These are phyloP conservation scores for Westerdykella ornata DNA, from an alignment of 2,329 filamentous ascomycete species.

Conservation along the genomic window DNA sequence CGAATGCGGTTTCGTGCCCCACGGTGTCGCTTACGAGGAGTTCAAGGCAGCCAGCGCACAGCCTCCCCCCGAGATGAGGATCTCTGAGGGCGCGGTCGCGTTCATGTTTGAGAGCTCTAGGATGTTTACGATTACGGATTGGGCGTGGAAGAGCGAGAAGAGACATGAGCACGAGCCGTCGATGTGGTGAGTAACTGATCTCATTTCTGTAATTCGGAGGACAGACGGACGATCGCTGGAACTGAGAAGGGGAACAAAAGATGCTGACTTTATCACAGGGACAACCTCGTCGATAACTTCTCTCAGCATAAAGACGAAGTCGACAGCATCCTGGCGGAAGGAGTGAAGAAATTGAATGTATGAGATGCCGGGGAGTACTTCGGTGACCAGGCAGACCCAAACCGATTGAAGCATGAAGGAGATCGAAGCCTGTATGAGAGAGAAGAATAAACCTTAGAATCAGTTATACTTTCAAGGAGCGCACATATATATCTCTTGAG, in stretches of 20 bases:
- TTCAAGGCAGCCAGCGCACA: constrained; percentile 51
- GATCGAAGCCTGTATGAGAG: too few relatives aligned
- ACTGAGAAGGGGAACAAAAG: not conserved
- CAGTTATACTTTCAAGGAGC: too few relatives aligned
- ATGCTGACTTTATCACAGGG: constrained; percentile 17
- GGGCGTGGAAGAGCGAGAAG: constrained; percentile 35
- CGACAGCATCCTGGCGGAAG: constrained; percentile 39
- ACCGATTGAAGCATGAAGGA: too few relatives aligned
- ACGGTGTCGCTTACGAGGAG: constrained; percentile 53
- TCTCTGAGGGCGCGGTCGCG: constrained; percentile 51
- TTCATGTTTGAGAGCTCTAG: constrained; percentile 56
- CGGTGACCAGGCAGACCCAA: too few relatives aligned
- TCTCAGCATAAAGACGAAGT: constrained; percentile 43
- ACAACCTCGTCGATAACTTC: constrained; percentile 50
- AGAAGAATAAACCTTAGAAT: too few relatives aligned
- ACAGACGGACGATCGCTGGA: not conserved
- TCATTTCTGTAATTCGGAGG: not conserved
- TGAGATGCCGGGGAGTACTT: not conserved
- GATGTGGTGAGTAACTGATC: constrained; percentile 41
- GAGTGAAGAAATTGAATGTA: constrained; percentile 17
- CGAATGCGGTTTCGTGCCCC: constrained; percentile 67
- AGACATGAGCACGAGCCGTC: constrained; percentile 43
- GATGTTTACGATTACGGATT: constrained; percentile 34
- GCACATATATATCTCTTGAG: too few relatives aligned
- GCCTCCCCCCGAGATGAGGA: constrained; percentile 34